phyloP scores from a whole-genome alignment of 139 green algal genomes.

The Picochlorum costavermella region DNA sequence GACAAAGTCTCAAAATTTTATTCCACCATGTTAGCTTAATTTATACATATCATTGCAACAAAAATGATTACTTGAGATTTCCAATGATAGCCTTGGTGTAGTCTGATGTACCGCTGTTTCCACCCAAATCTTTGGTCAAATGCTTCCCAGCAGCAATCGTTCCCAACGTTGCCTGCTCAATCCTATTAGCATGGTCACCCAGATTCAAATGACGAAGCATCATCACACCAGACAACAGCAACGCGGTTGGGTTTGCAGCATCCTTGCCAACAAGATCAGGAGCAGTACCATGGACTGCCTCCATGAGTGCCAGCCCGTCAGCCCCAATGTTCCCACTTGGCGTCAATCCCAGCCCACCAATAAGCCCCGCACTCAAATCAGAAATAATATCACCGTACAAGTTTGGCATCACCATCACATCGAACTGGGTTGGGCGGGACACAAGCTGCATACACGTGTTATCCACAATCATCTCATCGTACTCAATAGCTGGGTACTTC shows the following conservation, averaged over 20 bases:
- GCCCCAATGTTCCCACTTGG: slow-evolving; percentile 73
- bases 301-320: slow-evolving; percentile 77
- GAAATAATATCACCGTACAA: slow-evolving; percentile 96
- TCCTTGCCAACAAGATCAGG: slow-evolving; percentile 86
- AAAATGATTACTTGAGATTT: slow-evolving; percentile 1
- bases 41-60: not conserved
- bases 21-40: not conserved
- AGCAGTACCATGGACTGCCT: slow-evolving; percentile 92
- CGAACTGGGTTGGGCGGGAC: slow-evolving; percentile 74
- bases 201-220: slow-evolving; percentile 86
- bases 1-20: slow-evolving; percentile 30
- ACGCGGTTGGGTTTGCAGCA: slow-evolving; percentile 89
- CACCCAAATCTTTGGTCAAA: slow-evolving; percentile 82
- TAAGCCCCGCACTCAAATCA: slow-evolving; percentile 88
- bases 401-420: slow-evolving; percentile 96
- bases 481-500: slow-evolving; percentile 83
- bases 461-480: slow-evolving; percentile 95
- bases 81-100: slow-evolving; percentile 88
- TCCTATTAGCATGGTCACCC: slow-evolving; percentile 7
- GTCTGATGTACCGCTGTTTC: slow-evolving; percentile 60
- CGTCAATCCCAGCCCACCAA: slow-evolving; percentile 92
- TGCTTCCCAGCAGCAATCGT: slow-evolving; percentile 80
- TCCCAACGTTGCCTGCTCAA: slow-evolving; percentile 67
- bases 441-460: slow-evolving; percentile 93
- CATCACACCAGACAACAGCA: slow-evolving; percentile 85